Conservation (phyloP, 805 yeast species). For the Wickerhamiella spandovensis region DNA sequence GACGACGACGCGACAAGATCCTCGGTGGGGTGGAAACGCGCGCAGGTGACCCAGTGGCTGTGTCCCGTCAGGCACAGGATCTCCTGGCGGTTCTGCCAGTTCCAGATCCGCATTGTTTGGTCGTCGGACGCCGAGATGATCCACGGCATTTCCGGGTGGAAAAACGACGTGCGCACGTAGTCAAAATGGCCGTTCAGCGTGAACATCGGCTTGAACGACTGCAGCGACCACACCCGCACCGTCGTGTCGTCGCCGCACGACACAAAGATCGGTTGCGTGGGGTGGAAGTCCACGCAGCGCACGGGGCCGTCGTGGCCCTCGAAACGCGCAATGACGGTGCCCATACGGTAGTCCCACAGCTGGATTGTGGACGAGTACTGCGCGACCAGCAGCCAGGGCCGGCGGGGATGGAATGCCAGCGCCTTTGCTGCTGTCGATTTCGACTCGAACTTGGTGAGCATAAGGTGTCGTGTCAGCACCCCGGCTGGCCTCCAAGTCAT, state of each 20-base stretch:
- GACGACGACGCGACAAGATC: conserved; percentile 93
- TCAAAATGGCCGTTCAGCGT: conserved; percentile 90
- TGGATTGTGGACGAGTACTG: conserved; percentile 97
- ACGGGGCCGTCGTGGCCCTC: conserved; percentile 99
- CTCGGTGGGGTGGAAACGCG: conserved; percentile 92
- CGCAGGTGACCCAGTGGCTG: conserved; percentile 96
- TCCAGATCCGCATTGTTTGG: conserved; percentile 98
- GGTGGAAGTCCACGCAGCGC: conserved; percentile 89
- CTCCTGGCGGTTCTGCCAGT: conserved; percentile 97
- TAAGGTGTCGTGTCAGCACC: conserved; percentile 2
- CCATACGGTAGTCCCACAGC: conserved; percentile 99
- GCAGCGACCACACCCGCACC: conserved; percentile 90
- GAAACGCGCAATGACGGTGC: conserved; percentile 86
- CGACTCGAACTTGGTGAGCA: conserved; percentile 63
- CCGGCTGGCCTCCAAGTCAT: neutral
- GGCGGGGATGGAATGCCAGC: conserved; percentile 88
- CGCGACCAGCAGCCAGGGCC: conserved; percentile 94
- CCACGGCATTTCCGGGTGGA: conserved; percentile 97
- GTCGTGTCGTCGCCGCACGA: conserved; percentile 97
- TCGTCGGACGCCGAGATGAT: conserved; percentile 91
- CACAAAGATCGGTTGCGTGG: conserved; percentile 92
- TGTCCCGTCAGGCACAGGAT: conserved; percentile 96
- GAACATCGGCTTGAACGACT: conserved; percentile 80
- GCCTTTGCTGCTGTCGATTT: conserved; percentile 97
- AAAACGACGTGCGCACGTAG: conserved; percentile 84